These are phyloP conservation scores for Aspergillus novofumigatus DNA, from an alignment of 2,329 filamentous ascomycete genomes.

Conservation along the genomic window DNA sequence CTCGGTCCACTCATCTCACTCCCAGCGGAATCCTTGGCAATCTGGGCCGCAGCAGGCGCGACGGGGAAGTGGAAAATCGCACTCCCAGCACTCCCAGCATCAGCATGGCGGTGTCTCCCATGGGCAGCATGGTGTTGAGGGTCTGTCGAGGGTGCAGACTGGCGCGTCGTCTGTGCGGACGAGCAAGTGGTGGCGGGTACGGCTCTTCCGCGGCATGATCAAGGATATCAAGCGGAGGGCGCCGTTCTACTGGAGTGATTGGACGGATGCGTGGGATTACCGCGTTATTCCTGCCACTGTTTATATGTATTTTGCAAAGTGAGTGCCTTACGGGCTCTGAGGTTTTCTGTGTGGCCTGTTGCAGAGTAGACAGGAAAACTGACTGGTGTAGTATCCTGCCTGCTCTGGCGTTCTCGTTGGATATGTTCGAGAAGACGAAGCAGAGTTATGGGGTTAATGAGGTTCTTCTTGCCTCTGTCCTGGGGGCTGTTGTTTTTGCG, in stretches of 20 bases:
- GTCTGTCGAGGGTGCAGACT: conserved; percentile 4
- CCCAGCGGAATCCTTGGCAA: conserved; percentile 26
- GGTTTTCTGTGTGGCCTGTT: background rate
- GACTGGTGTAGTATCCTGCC: conserved; percentile 65
- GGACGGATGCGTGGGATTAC: conserved; percentile 85
- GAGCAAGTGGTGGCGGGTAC: conserved; percentile 68
- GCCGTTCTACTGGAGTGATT: conserved; percentile 78
- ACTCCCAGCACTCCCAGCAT: background rate
- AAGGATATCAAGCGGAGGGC: conserved; percentile 70
- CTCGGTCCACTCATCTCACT: conserved; percentile 4
- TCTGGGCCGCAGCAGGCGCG: conserved; percentile 1
- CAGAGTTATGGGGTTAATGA: conserved; percentile 88
- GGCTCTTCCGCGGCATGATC: conserved; percentile 72
- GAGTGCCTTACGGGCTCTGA: conserved; percentile 25
- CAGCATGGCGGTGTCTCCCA: background rate
- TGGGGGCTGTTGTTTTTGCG: conserved; percentile 77
- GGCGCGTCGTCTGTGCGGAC: conserved; percentile 9
- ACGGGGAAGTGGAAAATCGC: background rate
- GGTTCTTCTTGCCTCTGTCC: conserved; percentile 77
- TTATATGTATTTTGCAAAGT: conserved; percentile 97
- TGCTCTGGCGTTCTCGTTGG: conserved; percentile 80
- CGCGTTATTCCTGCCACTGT: conserved; percentile 80
- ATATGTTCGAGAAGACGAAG: conserved; percentile 87
- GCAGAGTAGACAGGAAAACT: conserved; percentile 1
- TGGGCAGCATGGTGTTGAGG: background rate